Base-by-base conservation (phyloP, 345 rosid species). In the Heritiera littoralis region DNA sequence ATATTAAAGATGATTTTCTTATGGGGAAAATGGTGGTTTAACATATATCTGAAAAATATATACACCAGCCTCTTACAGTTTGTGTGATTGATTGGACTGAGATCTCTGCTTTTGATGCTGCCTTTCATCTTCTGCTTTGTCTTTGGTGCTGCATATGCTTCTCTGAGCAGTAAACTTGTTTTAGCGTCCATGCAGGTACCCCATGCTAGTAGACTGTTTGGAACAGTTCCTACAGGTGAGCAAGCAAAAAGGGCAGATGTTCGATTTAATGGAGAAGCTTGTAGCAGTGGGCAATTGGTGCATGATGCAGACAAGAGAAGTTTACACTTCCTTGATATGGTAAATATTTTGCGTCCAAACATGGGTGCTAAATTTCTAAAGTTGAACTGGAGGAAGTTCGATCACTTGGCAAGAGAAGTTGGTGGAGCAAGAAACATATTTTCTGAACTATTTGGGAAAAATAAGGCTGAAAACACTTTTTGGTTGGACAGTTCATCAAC, bases 401-500 rank as follows among this genome's bases (percentile, higher is more conserved):
- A 90, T 76, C 52, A 65, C 74, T 82, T 87, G 83, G 92, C 90
- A 70, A 84, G 85, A 64, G 81, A 79, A 84, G 86, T 91, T 83
- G 98, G 97, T 66, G 98, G 98, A 73, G 88, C 97, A 56, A 87
- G 86, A 82, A 90, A 87, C 84, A 88, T 96, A 70, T 96, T 92
- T 81, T 80, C 84, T 70, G 79, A 91, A 83, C 85, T 95, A 75
- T 91, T 89, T 82, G 90, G 94, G 35, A 81, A 78, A 72, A 69
- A 63, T 28, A 79, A 69, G 72, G 94, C 92, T 43, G 86, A 87
- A 78, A 90, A 94, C 84, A 84, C 98, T 12, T 96, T 96, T 85
- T 96, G 99, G 99, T 85, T 96, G 87, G 99, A 94, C 84, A 95
- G 98, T 83, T 92, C 99, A 76, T 95, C 97, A 28, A 85, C 74